A percentile compares a stretch with the other conserved stretches of the same genome.
Evolutionary conservation across 2,329 filamentous ascomycete genomes (phyloP).

Genomic region (Exophiala viscosa): DNA sequence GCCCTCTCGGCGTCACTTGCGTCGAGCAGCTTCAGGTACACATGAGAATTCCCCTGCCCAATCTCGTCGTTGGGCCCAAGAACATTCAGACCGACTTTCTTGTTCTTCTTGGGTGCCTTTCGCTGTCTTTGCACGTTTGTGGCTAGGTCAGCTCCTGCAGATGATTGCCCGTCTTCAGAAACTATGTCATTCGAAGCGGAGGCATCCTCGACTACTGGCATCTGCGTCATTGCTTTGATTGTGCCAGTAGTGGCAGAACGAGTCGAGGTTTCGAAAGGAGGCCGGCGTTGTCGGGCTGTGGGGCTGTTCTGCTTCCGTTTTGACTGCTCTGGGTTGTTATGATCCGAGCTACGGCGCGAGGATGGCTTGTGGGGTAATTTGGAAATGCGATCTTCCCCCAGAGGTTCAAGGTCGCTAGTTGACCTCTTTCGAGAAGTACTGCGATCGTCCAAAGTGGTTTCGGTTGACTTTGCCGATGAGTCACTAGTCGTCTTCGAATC

Average conservation of each 20-base stretch:
- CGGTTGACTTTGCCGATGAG: constrained; percentile 8
- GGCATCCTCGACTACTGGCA: neutral
- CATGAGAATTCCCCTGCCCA: constrained; percentile 75
- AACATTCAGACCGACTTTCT: constrained; percentile 6
- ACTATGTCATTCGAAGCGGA: neutral
- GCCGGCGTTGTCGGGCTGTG: constrained; percentile 7
- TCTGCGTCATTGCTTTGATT: neutral
- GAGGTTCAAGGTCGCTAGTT: constrained; percentile 22
- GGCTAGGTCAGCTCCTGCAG: no score
- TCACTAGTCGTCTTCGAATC: constrained; percentile 9
- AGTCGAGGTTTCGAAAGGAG: constrained; percentile 12
- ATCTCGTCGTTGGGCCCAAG: constrained; percentile 52
- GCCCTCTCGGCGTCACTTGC: constrained; percentile 56
- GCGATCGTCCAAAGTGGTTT: constrained; percentile 1
- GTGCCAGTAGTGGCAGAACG: constrained; percentile 6
- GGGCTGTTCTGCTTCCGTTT: constrained; percentile 16
- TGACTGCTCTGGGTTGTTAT: constrained; percentile 4
- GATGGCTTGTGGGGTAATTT: constrained; percentile 12
- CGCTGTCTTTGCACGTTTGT: no score
- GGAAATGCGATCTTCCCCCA: constrained; percentile 11
- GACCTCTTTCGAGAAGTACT: constrained; percentile 25
- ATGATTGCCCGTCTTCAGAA: neutral
- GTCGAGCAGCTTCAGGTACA: constrained; percentile 68
- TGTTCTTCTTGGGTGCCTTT: constrained; percentile 13
- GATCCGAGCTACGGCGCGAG: constrained; percentile 8